Evolutionary conservation across 2,329 filamentous ascomycete genomes (phyloP), one percentile per base, ranked within the genome.

Genomic region (Aureobasidium subglaciale): DNA sequence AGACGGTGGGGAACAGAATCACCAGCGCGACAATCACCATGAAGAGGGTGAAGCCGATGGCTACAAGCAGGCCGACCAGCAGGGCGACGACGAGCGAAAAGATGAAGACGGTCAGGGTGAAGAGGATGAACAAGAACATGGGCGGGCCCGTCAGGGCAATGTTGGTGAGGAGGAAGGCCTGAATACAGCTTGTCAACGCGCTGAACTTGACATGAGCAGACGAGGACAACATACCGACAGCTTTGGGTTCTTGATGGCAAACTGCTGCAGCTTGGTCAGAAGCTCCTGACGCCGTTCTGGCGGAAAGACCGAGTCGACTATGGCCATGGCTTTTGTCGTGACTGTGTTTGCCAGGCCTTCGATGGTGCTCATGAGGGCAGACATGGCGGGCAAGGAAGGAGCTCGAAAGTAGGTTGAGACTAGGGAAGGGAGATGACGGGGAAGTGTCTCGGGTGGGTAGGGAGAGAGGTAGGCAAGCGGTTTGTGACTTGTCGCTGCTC

Each of bases 101-200:
- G 59, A 84, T 68, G 59, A 85, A 70, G 58, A 84, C 80, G 35
- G 80, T 82, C 37, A 84, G 62, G 55, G 79, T 75, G 74, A 91
- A 90, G 62, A 80, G 73, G 56, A 78, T 60, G 73, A 93, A 92
- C 59, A 90, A 71, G 37, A 84, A 69, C 57, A 91, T 63, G 1
- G 88, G 88, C 13, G 88, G 69, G 56, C 83, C 78, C 13, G 83
- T 83, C 59, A 90, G 77, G 57, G 83, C 68, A 57, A 85, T 63
- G 67, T 91, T 87, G 27, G 79, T 74, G 42, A 80, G 70, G 56
- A 90, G 66, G 68, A 93, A 88, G 57, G 83, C 81, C 86, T 89
- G 60, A 7, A 10, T 11, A n/a, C n/a, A n/a, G 16, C 10, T 30
- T 64, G 49, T 64, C 34, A 62, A 59, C 55, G 37, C 16, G 25